phyloP scores from a whole-genome alignment of 768 basidiomycete genomes.

The Cystoderma amianthinum region DNA sequence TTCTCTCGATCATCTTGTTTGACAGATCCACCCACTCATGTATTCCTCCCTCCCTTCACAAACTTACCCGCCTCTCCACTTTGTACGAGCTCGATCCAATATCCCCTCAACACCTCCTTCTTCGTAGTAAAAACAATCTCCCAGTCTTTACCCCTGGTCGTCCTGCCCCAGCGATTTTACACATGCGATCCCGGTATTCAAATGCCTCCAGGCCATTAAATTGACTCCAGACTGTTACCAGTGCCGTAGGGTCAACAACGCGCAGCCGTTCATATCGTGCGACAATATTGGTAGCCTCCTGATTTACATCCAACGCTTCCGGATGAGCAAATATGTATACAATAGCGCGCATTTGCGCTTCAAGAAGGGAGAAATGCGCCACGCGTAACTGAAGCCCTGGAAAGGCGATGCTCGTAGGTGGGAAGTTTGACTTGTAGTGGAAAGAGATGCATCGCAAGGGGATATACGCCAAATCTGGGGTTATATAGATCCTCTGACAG shows the following conservation, averaged over 20 bases:
- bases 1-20: constrained; percentile 23
- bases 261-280: constrained; percentile 39
- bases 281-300: constrained; percentile 42
- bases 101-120: constrained; percentile 38
- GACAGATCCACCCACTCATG: constrained; percentile 57
- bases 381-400: constrained; percentile 53
- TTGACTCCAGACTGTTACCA: constrained; percentile 53
- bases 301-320: constrained; percentile 34
- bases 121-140: constrained; percentile 46
- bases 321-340: constrained; percentile 49
- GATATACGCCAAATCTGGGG: constrained; percentile 61
- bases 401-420: constrained; percentile 52
- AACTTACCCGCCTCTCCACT: constrained; percentile 51
- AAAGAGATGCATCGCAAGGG: constrained; percentile 65
- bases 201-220: constrained; percentile 51
- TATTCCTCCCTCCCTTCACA: constrained; percentile 45
- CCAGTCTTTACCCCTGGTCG: constrained; percentile 44
- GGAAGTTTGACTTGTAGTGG: constrained; percentile 45
- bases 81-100: constrained; percentile 54
- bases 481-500: constrained; percentile 51
- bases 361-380: constrained; percentile 69
- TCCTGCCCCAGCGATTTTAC: constrained; percentile 33
- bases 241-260: constrained; percentile 21
- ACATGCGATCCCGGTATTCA: constrained; percentile 57
- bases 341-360: constrained; percentile 68